phyloP scores from a whole-genome alignment of 371 early-diverging fungal species.

The Mucor circinelloides region DNA sequence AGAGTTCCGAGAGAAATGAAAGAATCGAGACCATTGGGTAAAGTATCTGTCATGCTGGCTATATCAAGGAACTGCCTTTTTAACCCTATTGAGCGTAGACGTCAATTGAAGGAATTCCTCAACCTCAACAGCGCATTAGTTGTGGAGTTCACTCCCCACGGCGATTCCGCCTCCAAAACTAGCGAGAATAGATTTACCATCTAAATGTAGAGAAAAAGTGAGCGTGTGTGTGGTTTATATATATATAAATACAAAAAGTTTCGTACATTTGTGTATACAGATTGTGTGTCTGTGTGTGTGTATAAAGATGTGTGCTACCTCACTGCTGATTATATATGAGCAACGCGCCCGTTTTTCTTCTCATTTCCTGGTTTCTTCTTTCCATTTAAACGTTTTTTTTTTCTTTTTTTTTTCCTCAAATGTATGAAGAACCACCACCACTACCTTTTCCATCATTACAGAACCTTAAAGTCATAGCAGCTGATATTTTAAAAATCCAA shows the following conservation, averaged over 20 bases:
- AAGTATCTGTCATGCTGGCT: neutral
- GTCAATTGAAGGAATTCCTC: constrained; percentile 55
- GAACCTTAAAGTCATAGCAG: constrained; percentile 13
- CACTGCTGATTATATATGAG: neutral
- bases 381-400: too few species aligned
- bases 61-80: neutral
- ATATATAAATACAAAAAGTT: neutral
- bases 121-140: constrained; percentile 18
- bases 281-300: neutral
- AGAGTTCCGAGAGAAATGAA: constrained; percentile 66
- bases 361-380: constrained; percentile 3
- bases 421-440: constrained; percentile 18
- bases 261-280: neutral
- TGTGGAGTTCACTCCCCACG: constrained; percentile 37
- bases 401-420: neutral
- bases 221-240: neutral
- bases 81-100: constrained; percentile 28
- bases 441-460: constrained; percentile 26
- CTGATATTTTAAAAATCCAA: constrained; percentile 10
- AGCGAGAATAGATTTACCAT: constrained; percentile 28
- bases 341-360: neutral
- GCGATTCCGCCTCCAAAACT: constrained; percentile 29
- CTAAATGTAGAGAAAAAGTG: constrained; percentile 6
- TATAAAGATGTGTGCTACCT: neutral
- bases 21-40: constrained; percentile 65